Evolutionary conservation across 2,329 filamentous ascomycete genomes (phyloP).

Genomic region (Helminthosporium solani): DNA sequence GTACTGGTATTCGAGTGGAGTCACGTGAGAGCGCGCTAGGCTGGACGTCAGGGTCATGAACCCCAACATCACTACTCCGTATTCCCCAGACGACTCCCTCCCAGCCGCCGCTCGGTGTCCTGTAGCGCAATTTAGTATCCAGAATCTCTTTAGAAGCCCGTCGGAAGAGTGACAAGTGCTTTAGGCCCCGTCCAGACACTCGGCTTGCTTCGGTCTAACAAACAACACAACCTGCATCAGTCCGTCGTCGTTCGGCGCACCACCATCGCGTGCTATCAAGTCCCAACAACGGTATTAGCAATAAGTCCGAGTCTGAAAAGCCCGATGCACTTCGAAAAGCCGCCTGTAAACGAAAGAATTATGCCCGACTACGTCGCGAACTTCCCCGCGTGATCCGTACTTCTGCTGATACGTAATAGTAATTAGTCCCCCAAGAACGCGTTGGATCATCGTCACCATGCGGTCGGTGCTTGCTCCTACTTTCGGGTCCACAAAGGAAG

Average conservation of each 20-base stretch:
- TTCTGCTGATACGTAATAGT: conserved; percentile 19
- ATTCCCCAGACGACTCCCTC: background rate
- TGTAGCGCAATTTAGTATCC: conserved; percentile 7
- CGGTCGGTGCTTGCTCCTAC: background rate
- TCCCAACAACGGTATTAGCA: no score
- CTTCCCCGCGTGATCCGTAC: conserved; percentile 7
- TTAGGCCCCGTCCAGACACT: conserved; percentile 6
- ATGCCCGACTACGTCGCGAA: background rate
- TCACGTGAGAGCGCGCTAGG: no score
- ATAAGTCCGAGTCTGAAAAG: background rate
- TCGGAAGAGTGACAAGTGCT: conserved; percentile 6
- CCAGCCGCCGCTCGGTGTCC: conserved; percentile 1
- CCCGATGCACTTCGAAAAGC: background rate
- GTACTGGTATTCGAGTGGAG: no score
- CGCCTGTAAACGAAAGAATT: conserved; percentile 2
- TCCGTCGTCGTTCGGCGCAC: no score
- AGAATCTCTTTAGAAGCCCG: conserved; percentile 16
- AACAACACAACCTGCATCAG: no score
- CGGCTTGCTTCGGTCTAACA: conserved; percentile 22
- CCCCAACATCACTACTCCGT: no score
- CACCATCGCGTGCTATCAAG: no score
- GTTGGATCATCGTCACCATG: background rate
- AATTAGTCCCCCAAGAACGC: conserved; percentile 23
- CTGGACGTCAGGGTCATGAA: no score
- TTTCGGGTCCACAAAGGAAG: background rate